phyloP scores from a whole-genome alignment of 768 basidiomycete species.

The Pleurotus eryngii region DNA sequence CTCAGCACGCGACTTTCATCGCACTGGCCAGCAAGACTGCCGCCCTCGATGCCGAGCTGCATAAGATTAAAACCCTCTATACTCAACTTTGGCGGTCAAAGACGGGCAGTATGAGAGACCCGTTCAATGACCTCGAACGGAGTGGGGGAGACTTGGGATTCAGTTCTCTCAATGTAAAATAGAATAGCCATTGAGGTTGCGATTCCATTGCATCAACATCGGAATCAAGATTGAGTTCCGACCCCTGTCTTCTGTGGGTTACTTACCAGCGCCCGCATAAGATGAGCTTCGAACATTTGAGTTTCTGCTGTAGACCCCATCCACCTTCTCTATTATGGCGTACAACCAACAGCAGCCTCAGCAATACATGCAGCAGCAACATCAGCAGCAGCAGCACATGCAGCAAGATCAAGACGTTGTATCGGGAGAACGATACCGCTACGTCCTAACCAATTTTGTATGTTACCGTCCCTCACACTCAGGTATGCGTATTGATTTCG shows the following conservation, averaged over 20 bases:
- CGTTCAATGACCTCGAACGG: slow-evolving; percentile 56
- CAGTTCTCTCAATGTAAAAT: slow-evolving; percentile 39
- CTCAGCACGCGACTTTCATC: slow-evolving; percentile 76
- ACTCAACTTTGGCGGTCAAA: slow-evolving; percentile 76
- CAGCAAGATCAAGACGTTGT: slow-evolving; percentile 36
- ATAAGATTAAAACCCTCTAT: slow-evolving; percentile 72
- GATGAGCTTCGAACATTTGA: no score
- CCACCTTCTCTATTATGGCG: not conserved
- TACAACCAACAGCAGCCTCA: slow-evolving; percentile 7
- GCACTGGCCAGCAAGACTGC: slow-evolving; percentile 77
- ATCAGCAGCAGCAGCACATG: slow-evolving; percentile 19
- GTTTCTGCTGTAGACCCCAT: no score
- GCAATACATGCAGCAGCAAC: slow-evolving; percentile 14
- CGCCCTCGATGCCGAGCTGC: slow-evolving; percentile 66
- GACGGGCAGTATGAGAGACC: slow-evolving; percentile 81
- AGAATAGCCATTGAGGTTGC: slow-evolving; percentile 2
- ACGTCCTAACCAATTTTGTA: slow-evolving; percentile 82
- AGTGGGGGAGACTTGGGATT: slow-evolving; percentile 38
- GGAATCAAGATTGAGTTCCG: no score
- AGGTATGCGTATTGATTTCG: no score
- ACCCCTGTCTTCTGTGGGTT: not conserved
- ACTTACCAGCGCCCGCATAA: no score
- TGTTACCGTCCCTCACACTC: slow-evolving; percentile 18
- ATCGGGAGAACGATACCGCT: slow-evolving; percentile 71
- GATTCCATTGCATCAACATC: no score